A percentile compares a stretch with the other conserved stretches of the same genome.
Conservation (phyloP, 2,329 filamentous ascomycete genomes). For the Nigrospora sphaerica region DNA sequence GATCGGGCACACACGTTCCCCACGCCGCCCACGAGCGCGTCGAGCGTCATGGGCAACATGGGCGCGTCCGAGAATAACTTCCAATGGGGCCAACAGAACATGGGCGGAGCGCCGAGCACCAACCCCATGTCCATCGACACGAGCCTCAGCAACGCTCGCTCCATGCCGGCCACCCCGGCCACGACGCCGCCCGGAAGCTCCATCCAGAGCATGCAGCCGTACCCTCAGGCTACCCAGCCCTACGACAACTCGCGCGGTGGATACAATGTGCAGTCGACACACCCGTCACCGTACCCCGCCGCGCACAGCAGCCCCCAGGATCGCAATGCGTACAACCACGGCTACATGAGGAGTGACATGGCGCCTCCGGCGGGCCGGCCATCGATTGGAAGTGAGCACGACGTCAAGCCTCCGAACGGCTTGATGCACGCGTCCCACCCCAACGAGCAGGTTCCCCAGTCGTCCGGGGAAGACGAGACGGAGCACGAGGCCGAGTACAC, state of each 20-base stretch:
- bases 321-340: conserved; percentile 58
- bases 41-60: conserved; percentile 71
- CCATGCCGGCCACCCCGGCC: conserved; percentile 84
- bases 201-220: conserved; percentile 72
- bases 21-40: conserved; percentile 88
- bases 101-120: conserved; percentile 53
- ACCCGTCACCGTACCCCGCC: conserved; percentile 66
- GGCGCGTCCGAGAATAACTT: conserved; percentile 69
- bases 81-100: conserved; percentile 64
- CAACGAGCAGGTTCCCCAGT: conserved; percentile 46
- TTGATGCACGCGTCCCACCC: conserved; percentile 52
- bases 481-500: conserved; percentile 81
- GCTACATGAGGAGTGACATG: conserved; percentile 83
- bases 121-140: conserved; percentile 80
- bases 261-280: conserved; percentile 64
- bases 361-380: conserved; percentile 66
- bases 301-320: conserved; percentile 53
- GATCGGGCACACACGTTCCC: conserved; percentile 90
- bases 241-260: conserved; percentile 75
- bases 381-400: conserved; percentile 54
- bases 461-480: conserved; percentile 56
- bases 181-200: conserved; percentile 77
- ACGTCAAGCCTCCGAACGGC: conserved; percentile 59
- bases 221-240: conserved; percentile 58
- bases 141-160: conserved; percentile 68